Percentiles rank a stretch among this genome's conserved stretches.
phyloP scores from a whole-genome alignment of 1,139 yeast species.

The Yamadazyma friedrichii region DNA sequence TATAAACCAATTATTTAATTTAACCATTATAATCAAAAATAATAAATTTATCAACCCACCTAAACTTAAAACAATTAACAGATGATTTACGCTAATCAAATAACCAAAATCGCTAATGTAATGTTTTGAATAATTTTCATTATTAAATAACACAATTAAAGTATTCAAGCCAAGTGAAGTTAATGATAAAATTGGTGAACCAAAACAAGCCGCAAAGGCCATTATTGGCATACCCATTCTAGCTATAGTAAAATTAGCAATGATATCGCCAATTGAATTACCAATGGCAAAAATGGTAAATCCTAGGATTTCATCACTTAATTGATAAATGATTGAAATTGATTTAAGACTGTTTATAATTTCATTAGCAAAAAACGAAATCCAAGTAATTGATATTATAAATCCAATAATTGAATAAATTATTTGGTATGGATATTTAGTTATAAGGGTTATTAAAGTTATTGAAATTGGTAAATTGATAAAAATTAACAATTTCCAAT shows the following conservation, averaged over 20 bases:
- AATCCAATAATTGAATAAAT: conserved; percentile 56
- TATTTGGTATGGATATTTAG: conserved; percentile 8
- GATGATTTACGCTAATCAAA: conserved; percentile 35
- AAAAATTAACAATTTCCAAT: not conserved
- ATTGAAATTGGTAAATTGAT: conserved; percentile 4
- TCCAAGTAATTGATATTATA: conserved; percentile 65
- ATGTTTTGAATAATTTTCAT: conserved; percentile 11
- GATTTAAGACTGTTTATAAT: conserved; percentile 68
- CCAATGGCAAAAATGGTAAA: conserved; percentile 90
- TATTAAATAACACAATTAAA: conserved; percentile 41
- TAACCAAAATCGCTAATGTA: conserved; percentile 13
- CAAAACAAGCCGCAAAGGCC: conserved; percentile 95
- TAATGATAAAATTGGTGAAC: conserved; percentile 72
- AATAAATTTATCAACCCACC: conserved; percentile 55
- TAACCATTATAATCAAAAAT: conserved; percentile 54
- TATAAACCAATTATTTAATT: conserved; percentile 65
- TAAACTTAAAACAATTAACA: conserved; percentile 49
- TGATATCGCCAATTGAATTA: conserved; percentile 85
- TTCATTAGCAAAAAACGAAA: conserved; percentile 73
- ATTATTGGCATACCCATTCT: conserved; percentile 83
- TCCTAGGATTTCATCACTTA: conserved; percentile 83
- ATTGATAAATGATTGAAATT: conserved; percentile 54
- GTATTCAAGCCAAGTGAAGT: conserved; percentile 59
- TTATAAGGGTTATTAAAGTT: conserved; percentile 1
- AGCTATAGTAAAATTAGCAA: conserved; percentile 83